Evolutionary conservation across 1,284 basidiomycete species (phyloP).

Genomic region (Cutaneotrichosporon mucoides): DNA sequence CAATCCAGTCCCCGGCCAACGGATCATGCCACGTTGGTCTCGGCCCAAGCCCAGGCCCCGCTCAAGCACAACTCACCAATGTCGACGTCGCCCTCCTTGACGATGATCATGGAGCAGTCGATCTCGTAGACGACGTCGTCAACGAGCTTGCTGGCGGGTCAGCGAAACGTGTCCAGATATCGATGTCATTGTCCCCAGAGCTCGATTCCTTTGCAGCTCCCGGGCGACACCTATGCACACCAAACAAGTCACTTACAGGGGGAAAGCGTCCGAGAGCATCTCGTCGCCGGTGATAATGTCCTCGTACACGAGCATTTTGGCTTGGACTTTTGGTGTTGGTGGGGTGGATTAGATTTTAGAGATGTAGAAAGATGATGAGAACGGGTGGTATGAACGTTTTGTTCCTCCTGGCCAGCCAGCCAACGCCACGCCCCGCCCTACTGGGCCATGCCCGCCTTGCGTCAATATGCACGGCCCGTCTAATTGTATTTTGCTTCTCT

Average conservation of each 20-base stretch:
- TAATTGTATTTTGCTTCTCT: neutral
- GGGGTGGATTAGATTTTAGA: constrained; percentile 4
- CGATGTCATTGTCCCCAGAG: too few relatives aligned
- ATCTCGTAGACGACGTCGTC: constrained; percentile 88
- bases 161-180: neutral
- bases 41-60: too few relatives aligned
- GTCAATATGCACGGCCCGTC: too few relatives aligned
- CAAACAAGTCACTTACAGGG: constrained; percentile 55
- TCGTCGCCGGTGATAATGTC: constrained; percentile 75
- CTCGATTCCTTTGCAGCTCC: neutral
- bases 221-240: neutral
- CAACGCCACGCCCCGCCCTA: too few relatives aligned
- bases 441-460: too few relatives aligned
- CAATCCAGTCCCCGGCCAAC: too few relatives aligned
- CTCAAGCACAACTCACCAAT: constrained; percentile 62
- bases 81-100: constrained; percentile 82
- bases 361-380: constrained; percentile 1
- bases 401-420: neutral
- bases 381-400: constrained; percentile 4
- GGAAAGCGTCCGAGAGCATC: constrained; percentile 93
- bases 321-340: constrained; percentile 8
- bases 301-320: constrained; percentile 44
- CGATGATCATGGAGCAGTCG: constrained; percentile 68
- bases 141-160: constrained; percentile 64
- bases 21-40: too few relatives aligned